These are phyloP conservation scores for Agrocybe pediades DNA, from an alignment of 768 basidiomycete species.

Conservation along the genomic window DNA sequence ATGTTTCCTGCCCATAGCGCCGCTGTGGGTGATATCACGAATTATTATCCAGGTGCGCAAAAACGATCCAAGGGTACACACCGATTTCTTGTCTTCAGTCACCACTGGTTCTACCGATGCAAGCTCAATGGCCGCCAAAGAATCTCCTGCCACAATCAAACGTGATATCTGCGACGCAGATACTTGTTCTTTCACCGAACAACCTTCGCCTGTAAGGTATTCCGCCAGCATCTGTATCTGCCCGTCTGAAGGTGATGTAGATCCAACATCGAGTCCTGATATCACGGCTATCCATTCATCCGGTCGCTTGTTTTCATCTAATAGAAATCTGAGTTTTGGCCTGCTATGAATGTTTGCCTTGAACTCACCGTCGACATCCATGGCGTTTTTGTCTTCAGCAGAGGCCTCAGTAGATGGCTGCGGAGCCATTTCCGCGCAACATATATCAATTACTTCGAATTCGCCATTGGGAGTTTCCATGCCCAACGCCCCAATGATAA, in stretches of 20 bases:
- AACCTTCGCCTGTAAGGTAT: constrained; percentile 83
- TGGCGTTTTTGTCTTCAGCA: constrained; percentile 34
- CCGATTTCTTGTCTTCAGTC: constrained; percentile 55
- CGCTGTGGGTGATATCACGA: constrained; percentile 41
- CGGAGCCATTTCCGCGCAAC: constrained; percentile 82
- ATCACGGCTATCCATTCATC: constrained; percentile 85
- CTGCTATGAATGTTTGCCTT: not conserved
- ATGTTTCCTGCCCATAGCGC: constrained; percentile 64
- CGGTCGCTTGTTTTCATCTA: constrained; percentile 15
- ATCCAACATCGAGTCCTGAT: constrained; percentile 84
- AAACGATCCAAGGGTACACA: constrained; percentile 32
- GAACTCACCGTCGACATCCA: constrained; percentile 72
- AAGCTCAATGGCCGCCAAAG: constrained; percentile 55
- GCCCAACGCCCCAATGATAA: constrained; percentile 88
- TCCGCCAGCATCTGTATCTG: constrained; percentile 88
- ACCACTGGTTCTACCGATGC: constrained; percentile 31
- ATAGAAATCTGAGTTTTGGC: constrained; percentile 8
- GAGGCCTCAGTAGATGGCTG: constrained; percentile 40
- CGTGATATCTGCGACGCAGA: constrained; percentile 76
- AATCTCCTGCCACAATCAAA: constrained; percentile 90
- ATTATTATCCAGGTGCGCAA: not conserved
- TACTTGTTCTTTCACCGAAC: constrained; percentile 65
- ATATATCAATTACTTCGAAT: constrained; percentile 91
- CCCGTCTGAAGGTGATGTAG: constrained; percentile 60
- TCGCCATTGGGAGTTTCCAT: constrained; percentile 88